Evolutionary conservation across 2,329 filamentous ascomycete species (phyloP), one percentile per base, ranked within the genome.

Genomic region (Sporothrix luriei): DNA sequence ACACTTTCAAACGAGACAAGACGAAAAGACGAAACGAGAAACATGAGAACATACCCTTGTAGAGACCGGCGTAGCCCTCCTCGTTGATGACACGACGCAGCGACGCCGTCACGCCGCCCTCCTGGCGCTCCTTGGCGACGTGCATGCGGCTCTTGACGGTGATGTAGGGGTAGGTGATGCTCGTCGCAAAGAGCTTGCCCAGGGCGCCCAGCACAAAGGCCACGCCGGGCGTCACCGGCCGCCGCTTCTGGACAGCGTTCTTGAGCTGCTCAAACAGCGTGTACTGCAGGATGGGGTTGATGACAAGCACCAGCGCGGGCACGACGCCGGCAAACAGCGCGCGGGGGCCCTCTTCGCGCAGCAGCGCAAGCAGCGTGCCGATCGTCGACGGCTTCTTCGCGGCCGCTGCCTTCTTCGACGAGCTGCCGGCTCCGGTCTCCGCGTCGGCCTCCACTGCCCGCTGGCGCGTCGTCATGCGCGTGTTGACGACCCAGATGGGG

Each of bases 401-500:
- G 14, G 78, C 73, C 5, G 76, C 78, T 13, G 78, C 73, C 5
- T 75, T 64, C 69, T 40, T 52, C 19, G 55, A 26, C 40, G n/a
- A 66, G 16, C 33, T 33, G 4, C 72, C 73, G 29, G 70, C 73
- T 7, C 72, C 73, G 29, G 70, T 73, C 26, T 68, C 43, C 43
- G 59, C 70, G 29, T 73, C 46, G 14, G 38, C 55, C 54, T 62
- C 57, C 16, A 73, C 77, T 66, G 76, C 75, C 73, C 87, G 87
- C 81, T 91, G 90, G 76, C 93, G 89, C 65, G 95, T 94, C 26
- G 95, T 99, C 91, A 99, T 96, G 77, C 95, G 91, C 68, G 95
- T 99, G 84, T 99, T 99, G 79, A 99, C 85, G 66, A 99, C 95
- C 95, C 95, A 99, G 81, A 99, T 99, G 61, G 95, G 95, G 84